A percentile compares a stretch with the other conserved stretches of the same genome.
These are phyloP conservation scores for Sanguinoderma infundibulare DNA, from an alignment of 1,284 basidiomycete genomes.

Conservation along the genomic window DNA sequence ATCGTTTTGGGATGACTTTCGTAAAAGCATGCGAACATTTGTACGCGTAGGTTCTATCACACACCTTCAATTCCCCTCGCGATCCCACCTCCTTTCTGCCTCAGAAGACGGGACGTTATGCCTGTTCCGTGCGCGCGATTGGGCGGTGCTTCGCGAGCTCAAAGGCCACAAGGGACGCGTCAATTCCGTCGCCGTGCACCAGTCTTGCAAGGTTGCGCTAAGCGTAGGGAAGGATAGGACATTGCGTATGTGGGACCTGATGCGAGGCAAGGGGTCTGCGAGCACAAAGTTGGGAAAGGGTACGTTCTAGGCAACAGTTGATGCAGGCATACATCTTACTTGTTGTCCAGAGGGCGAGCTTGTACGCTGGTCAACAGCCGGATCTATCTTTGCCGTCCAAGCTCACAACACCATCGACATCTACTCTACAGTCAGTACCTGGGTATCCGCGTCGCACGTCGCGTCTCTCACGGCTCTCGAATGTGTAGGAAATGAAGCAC, in stretches of 20 bases:
- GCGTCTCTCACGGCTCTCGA: background rate
- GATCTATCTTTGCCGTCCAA: conserved; percentile 80
- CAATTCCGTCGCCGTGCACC: conserved; percentile 90
- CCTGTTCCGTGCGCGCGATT: conserved; percentile 92
- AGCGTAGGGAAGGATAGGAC: conserved; percentile 92
- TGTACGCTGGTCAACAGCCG: conserved; percentile 82
- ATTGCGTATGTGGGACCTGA: conserved; percentile 97
- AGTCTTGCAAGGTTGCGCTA: conserved; percentile 88
- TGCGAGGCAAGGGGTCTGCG: conserved; percentile 90
- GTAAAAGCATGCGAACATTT: background rate
- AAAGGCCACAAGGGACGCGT: conserved; percentile 94
- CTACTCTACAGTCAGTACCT: conserved; percentile 70
- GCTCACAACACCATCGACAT: conserved; percentile 80
- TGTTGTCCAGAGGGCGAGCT: conserved; percentile 76
- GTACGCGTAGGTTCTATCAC: conserved; percentile 81
- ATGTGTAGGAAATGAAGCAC: conserved; percentile 42
- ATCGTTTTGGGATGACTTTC: background rate
- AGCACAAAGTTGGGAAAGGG: conserved; percentile 89
- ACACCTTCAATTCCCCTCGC: conserved; percentile 85
- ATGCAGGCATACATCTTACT: background rate
- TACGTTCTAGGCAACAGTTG: conserved; percentile 37
- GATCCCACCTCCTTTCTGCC: conserved; percentile 87
- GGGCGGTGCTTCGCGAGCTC: conserved; percentile 86
- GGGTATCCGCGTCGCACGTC: background rate
- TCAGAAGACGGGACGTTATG: conserved; percentile 91